phyloP scores from a whole-genome alignment of 73 alveolate species.

The Paramecium tetraurelia region DNA sequence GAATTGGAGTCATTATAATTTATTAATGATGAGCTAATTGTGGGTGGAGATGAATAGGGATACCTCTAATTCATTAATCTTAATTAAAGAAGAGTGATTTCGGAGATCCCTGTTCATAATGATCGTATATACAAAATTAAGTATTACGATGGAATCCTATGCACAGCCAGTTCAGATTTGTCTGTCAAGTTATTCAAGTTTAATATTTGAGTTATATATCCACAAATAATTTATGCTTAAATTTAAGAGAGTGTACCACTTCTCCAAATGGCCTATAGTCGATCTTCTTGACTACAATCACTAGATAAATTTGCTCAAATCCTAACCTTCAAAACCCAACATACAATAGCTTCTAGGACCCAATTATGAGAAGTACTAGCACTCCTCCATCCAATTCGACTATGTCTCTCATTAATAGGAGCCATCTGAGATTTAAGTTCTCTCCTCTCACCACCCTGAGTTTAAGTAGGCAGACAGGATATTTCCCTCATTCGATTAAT shows the following conservation, averaged over 20 bases:
- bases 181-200: not conserved
- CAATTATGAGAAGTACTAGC: not conserved
- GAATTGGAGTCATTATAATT: constrained; percentile 7
- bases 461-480: not conserved
- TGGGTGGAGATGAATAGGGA: constrained; percentile 38
- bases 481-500: not conserved
- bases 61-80: not conserved
- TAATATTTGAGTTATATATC: not conserved
- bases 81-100: not conserved
- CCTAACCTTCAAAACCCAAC: not conserved
- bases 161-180: constrained; percentile 27
- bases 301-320: not conserved
- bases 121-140: constrained; percentile 9
- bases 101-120: not conserved
- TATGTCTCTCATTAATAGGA: not conserved
- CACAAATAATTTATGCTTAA: constrained; percentile 38
- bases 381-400: not conserved
- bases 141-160: not conserved
- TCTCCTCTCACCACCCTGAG: not conserved
- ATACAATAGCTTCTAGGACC: not conserved
- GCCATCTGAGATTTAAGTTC: not conserved
- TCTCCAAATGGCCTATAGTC: constrained; percentile 24
- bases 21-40: not conserved
- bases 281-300: constrained; percentile 38
- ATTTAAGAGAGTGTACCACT: constrained; percentile 31